Evolutionary conservation across 495 filamentous ascomycete species (phyloP).

Genomic region (Aspergillus baeticus): DNA sequence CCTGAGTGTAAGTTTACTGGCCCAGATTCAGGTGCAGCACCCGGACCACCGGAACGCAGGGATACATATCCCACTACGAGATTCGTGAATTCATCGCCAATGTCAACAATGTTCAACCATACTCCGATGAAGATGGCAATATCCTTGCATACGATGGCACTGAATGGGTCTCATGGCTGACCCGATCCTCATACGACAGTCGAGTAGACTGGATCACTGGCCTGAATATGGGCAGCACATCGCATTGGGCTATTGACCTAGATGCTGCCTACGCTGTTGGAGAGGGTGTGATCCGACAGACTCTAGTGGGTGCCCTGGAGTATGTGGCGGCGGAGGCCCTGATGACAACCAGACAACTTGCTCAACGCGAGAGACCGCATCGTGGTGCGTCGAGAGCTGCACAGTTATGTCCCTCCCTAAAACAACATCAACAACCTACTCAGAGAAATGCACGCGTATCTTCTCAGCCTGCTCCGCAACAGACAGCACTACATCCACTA

Average conservation of each 20-base stretch:
- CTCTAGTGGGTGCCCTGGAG: neutral
- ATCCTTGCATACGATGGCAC: slow-evolving; percentile 40
- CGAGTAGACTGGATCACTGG: slow-evolving; percentile 16
- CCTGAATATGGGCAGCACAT: slow-evolving; percentile 30
- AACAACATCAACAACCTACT: neutral
- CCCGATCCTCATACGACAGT: slow-evolving; percentile 34
- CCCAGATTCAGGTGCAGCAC: neutral
- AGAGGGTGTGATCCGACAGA: neutral
- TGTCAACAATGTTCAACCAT: neutral
- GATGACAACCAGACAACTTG: neutral
- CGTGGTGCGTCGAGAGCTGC: neutral
- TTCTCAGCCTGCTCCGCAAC: neutral
- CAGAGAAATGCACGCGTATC: neutral
- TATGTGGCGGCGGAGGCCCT: neutral
- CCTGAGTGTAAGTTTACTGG: neutral
- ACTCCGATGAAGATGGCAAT: slow-evolving; percentile 23
- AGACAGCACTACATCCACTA: neutral
- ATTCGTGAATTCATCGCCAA: slow-evolving; percentile 4
- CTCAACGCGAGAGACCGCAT: neutral
- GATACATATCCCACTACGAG: slow-evolving; percentile 24
- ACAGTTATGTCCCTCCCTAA: neutral
- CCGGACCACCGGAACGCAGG: slow-evolving; percentile 14
- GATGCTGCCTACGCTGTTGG: neutral
- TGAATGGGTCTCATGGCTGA: slow-evolving; percentile 32
- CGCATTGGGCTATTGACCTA: slow-evolving; percentile 42